phyloP scores from a whole-genome alignment of 2,329 filamentous ascomycete species.

The Fonsecaea monophora region DNA sequence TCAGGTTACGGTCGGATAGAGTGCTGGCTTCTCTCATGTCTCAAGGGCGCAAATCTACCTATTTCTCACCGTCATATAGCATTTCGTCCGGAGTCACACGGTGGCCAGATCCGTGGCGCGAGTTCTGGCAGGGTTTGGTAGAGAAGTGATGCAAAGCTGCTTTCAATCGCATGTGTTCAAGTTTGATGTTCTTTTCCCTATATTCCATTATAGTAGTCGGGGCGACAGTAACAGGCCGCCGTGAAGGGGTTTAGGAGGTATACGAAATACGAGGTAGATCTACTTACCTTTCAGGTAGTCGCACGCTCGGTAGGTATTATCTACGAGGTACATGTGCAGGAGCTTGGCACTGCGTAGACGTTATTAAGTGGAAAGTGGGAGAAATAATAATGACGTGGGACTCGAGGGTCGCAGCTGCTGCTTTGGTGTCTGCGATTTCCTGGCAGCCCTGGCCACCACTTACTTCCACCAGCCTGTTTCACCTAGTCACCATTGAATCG shows the following conservation, averaged over 20 bases:
- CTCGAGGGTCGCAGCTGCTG: neutral
- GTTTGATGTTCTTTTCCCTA: neutral
- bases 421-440: neutral
- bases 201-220: no score
- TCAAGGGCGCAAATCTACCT: neutral
- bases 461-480: neutral
- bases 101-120: neutral
- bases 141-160: neutral
- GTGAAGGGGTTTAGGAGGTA: neutral
- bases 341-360: no score
- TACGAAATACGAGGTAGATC: neutral
- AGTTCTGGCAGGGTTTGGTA: neutral
- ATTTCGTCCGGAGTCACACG: neutral
- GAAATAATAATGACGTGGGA: constrained; percentile 1
- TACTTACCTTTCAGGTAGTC: no score
- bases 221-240: no score
- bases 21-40: neutral
- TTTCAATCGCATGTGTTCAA: neutral
- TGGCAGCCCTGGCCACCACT: neutral
- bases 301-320: no score
- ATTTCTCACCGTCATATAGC: neutral
- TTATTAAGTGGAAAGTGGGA: neutral
- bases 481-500: neutral
- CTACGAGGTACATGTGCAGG: no score
- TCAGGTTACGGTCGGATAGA: neutral